phyloP scores from a whole-genome alignment of 345 rosid species.

The Eucalyptus pauciflora region DNA sequence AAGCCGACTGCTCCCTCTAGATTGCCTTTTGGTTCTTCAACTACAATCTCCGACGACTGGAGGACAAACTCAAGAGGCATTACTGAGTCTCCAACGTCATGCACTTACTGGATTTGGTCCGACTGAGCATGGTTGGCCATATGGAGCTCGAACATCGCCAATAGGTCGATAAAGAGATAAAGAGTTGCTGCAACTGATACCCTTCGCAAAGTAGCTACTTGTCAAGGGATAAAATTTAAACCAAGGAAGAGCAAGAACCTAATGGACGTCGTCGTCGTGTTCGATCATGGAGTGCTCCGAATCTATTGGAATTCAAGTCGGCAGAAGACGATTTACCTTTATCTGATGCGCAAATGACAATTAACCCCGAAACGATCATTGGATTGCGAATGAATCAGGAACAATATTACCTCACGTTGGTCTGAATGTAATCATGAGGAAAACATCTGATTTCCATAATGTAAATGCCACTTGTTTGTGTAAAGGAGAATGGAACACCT shows the following conservation, averaged over 20 bases:
- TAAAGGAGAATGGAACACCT: too few relatives aligned
- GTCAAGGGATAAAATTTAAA: neutral
- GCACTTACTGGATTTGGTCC: neutral
- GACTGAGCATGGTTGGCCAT: neutral
- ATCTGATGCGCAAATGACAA: accelerated
- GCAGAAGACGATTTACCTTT: accelerated
- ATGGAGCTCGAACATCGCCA: neutral
- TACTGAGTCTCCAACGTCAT: too few relatives aligned
- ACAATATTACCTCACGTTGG: too few relatives aligned
- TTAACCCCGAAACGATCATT: too few relatives aligned
- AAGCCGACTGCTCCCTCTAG: too few relatives aligned
- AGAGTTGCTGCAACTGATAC: neutral
- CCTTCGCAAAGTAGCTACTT: neutral
- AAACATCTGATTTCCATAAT: too few relatives aligned
- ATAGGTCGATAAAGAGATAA: neutral
- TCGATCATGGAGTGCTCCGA: neutral
- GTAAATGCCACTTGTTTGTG: too few relatives aligned
- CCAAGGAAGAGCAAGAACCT: neutral
- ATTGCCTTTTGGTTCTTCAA: too few relatives aligned
- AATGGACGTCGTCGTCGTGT: accelerated
- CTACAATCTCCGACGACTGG: too few relatives aligned
- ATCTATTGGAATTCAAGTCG: neutral
- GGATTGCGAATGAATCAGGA: too few relatives aligned
- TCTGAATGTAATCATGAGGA: too few relatives aligned
- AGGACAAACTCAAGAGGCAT: too few relatives aligned